Evolutionary conservation across 2,329 filamentous ascomycete genomes (phyloP).

Genomic region (Teratosphaeria pseudoeucalypti): DNA sequence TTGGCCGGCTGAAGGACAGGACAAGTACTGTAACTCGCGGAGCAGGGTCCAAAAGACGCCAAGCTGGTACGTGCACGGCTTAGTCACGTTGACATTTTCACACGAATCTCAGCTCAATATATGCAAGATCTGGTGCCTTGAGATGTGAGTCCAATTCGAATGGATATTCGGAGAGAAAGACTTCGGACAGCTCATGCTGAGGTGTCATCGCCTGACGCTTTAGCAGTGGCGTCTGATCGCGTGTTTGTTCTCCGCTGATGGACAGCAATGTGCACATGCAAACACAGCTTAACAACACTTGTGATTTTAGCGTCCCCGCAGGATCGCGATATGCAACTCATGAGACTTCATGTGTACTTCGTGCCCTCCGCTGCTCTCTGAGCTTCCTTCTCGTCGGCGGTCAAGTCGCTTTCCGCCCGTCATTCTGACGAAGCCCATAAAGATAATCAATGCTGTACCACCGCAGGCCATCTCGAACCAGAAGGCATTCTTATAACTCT

Average conservation of each 20-base stretch:
- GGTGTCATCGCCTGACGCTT: neutral
- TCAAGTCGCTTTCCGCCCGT: constrained; percentile 47
- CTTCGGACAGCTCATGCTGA: neutral
- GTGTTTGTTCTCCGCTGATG: neutral
- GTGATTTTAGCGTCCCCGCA: too few relatives aligned
- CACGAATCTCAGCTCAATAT: too few relatives aligned
- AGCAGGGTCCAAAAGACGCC: neutral
- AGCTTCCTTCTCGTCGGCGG: constrained; percentile 43
- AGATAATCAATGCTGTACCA: constrained; percentile 41
- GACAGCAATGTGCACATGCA: neutral
- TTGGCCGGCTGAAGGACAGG: neutral
- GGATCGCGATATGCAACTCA: neutral
- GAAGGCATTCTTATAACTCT: constrained; percentile 55
- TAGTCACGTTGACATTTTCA: neutral
- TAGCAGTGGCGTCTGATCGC: neutral
- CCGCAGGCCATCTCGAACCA: constrained; percentile 55
- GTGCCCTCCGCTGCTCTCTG: constrained; percentile 12
- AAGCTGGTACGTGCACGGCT: neutral
- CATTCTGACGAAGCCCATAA: constrained; percentile 46
- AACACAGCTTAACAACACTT: too few relatives aligned
- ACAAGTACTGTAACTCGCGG: too few relatives aligned
- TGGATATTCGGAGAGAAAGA: too few relatives aligned
- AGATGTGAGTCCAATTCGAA: too few relatives aligned
- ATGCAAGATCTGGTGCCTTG: too few relatives aligned
- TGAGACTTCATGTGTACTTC: neutral